Evolutionary conservation across 176 grass and related monocot species (phyloP).

Genomic region (Triticum aestivum): DNA sequence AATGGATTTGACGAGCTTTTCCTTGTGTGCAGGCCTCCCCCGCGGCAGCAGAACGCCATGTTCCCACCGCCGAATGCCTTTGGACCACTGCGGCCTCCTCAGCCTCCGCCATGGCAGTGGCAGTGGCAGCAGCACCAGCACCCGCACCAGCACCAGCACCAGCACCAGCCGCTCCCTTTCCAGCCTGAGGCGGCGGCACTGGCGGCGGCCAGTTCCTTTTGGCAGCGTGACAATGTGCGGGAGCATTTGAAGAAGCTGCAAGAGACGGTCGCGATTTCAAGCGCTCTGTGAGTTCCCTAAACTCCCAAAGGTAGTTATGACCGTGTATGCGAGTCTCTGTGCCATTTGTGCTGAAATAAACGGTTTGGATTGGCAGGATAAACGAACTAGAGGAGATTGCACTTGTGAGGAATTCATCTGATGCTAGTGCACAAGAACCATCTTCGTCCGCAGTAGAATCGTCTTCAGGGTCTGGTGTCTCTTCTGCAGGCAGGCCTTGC

Average conservation of each 20-base stretch:
- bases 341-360: neutral
- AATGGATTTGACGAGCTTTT: neutral
- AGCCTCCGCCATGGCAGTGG: conserved; percentile 22
- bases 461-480: neutral
- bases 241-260: conserved; percentile 66
- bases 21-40: neutral
- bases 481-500: neutral
- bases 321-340: neutral
- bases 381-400: conserved; percentile 66
- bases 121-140: conserved; percentile 11
- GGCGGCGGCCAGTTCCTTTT: conserved; percentile 32
- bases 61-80: conserved; percentile 30
- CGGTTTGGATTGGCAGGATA: conserved; percentile 35
- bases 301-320: neutral
- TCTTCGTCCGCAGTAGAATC: neutral
- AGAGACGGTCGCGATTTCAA: conserved; percentile 54
- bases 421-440: conserved; percentile 24
- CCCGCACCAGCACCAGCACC: neutral
- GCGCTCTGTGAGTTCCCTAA: conserved; percentile 49
- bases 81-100: neutral
- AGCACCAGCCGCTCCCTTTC: neutral
- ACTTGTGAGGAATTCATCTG: conserved; percentile 9
- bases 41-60: neutral
- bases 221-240: conserved; percentile 58
- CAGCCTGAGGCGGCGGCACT: neutral